Evolutionary conservation across 2,329 filamentous ascomycete species (phyloP).

Genomic region (Cordyceps sp.): DNA sequence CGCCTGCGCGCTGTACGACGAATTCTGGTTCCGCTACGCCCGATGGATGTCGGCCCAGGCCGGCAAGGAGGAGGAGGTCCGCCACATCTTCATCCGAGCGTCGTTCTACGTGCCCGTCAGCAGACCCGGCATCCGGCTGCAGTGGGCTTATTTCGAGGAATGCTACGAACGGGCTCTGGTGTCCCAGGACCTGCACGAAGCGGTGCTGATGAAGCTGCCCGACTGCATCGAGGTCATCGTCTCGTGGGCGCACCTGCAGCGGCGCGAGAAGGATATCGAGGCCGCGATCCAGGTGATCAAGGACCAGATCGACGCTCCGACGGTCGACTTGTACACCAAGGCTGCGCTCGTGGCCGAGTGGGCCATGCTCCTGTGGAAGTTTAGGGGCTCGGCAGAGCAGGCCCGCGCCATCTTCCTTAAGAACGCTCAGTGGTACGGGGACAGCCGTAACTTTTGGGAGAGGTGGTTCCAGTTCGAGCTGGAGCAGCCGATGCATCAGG

Average conservation of each 20-base stretch:
- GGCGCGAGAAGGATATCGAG: conserved; percentile 68
- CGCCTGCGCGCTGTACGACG: conserved; percentile 86
- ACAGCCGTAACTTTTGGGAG: conserved; percentile 79
- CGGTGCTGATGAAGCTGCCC: conserved; percentile 60
- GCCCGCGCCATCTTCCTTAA: conserved; percentile 70
- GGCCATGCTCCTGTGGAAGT: conserved; percentile 75
- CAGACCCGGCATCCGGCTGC: conserved; percentile 64
- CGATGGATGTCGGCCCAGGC: conserved; percentile 79
- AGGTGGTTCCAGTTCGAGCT: conserved; percentile 82
- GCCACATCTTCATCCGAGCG: conserved; percentile 82
- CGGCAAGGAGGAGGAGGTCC: conserved; percentile 73
- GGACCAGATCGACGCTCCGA: conserved; percentile 56
- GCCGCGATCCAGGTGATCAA: conserved; percentile 75
- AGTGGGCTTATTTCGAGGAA: conserved; percentile 93
- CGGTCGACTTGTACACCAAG: conserved; percentile 63
- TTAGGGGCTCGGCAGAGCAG: conserved; percentile 63
- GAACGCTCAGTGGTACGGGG: conserved; percentile 69
- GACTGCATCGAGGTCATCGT: conserved; percentile 77
- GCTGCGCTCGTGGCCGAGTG: conserved; percentile 78
- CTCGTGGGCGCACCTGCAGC: conserved; percentile 72
- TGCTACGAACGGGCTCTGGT: conserved; percentile 59
- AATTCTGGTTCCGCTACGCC: conserved; percentile 96
- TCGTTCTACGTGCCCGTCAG: conserved; percentile 82
- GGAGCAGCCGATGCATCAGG: conserved; percentile 54
- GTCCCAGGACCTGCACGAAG: conserved; percentile 69